These are phyloP conservation scores for Xylaria acuta DNA, from an alignment of 495 filamentous ascomycete species.

Conservation along the genomic window DNA sequence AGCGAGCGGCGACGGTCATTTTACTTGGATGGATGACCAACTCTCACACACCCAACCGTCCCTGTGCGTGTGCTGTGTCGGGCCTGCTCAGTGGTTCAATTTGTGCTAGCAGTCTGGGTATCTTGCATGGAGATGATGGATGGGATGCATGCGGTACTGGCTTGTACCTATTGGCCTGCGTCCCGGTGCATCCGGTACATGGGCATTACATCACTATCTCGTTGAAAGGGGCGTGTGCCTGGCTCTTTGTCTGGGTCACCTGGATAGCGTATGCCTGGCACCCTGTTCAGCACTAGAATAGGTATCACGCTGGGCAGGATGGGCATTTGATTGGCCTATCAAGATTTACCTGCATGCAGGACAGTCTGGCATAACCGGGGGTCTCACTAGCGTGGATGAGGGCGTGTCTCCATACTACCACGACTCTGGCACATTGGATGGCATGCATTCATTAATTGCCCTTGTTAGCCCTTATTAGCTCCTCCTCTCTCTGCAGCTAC, in stretches of 20 bases:
- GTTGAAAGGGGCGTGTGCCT: conserved; percentile 19
- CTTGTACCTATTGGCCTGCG: conserved; percentile 18
- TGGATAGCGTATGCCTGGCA: background rate
- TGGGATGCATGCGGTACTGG: conserved; percentile 15
- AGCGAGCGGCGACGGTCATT: conserved; percentile 30
- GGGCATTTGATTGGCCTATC: conserved; percentile 16
- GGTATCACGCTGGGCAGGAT: conserved; percentile 25
- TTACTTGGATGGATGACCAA: conserved; percentile 28
- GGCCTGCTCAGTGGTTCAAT: conserved; percentile 24
- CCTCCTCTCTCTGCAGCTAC: background rate
- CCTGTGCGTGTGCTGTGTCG: conserved; percentile 22
- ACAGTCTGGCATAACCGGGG: conserved; percentile 1
- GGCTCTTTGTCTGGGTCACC: conserved; percentile 7
- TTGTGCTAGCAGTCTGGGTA: conserved; percentile 4
- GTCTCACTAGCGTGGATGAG: conserved; percentile 3
- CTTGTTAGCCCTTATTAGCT: background rate
- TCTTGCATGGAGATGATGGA: conserved; percentile 7
- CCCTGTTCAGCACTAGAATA: conserved; percentile 9
- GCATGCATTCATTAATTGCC: conserved; percentile 5
- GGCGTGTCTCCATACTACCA: conserved; percentile 13
- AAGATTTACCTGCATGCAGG: background rate
- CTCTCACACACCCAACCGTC: conserved; percentile 8
- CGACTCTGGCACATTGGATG: conserved; percentile 4
- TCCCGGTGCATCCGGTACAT: background rate
- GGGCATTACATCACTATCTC: conserved; percentile 24